Base-by-base conservation (phyloP, 2,329 filamentous ascomycete genomes). In the Monilinia laxa region DNA sequence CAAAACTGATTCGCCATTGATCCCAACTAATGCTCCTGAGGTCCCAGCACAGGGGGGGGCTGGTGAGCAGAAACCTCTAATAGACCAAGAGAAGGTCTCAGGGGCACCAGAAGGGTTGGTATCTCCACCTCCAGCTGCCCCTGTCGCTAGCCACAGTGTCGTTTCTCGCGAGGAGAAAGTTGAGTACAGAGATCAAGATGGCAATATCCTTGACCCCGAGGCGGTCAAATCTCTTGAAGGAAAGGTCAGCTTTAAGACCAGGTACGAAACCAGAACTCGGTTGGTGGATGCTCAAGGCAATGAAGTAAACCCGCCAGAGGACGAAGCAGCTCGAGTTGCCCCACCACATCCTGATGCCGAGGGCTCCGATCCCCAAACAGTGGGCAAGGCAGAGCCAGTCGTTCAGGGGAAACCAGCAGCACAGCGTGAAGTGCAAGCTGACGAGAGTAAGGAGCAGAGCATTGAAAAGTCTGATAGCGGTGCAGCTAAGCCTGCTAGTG, bases 181-280 rank as follows among this genome's bases (percentile, higher is more conserved):
- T 57, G 95, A 98, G 80, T 99, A 97, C 80, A 90, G 95, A 64
- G 95, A 98, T 78, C 92, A 97, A 78, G 84, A 96, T 73, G 95
- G 95, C 71, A 97, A 97, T 75, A 78, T 98, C 42, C 85, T 99
- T 42, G 82, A 94, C 75, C 87, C 90, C 65, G 90, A 93, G 75
- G 87, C 97, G 77, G 93, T 99, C 68, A 87, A 90, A 74, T 86
- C 85, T 25, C 86, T 99, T 42, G 86, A 94, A 78, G 95, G 94
- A 74, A 96, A 97, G 79, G 93, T 98, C 68, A 92, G 92, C 74
- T 97, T 99, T 81, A 89, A 96, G 81, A 98, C 95, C 16, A 90
- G 90, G 72, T 97, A 97, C 77, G 94, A 98, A 82, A 97, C 94
- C n/a, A 86, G 91, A 71, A 97, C 93, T 11, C 89, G 92, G 67